Evolutionary conservation across 2,329 filamentous ascomycete species (phyloP).

Genomic region (Rachicladosporium sp.): DNA sequence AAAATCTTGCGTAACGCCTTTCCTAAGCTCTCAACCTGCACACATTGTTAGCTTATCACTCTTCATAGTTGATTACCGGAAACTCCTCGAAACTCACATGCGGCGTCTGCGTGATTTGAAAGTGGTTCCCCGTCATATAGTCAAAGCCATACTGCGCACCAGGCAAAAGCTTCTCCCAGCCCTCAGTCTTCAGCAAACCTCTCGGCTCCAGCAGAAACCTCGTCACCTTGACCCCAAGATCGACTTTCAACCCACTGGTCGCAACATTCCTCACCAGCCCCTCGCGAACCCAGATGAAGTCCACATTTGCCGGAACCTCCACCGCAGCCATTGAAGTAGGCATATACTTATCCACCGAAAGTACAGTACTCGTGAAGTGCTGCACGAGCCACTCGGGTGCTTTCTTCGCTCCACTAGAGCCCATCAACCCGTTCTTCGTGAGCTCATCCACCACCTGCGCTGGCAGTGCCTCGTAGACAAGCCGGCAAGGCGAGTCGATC

Average conservation of each 20-base stretch:
- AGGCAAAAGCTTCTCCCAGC: conserved; percentile 19
- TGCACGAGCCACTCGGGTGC: conserved; percentile 60
- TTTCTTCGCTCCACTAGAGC: conserved; percentile 45
- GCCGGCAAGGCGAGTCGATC: conserved; percentile 41
- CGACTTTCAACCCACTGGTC: conserved; percentile 17
- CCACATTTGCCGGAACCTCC: conserved; percentile 15
- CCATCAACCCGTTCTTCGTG: conserved; percentile 57
- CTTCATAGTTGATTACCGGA: too few relatives aligned
- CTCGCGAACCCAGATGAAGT: conserved; percentile 21
- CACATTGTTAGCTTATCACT: background rate
- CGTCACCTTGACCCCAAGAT: conserved; percentile 19
- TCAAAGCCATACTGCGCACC: conserved; percentile 16
- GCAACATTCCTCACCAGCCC: conserved; percentile 18
- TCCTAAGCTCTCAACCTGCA: conserved; percentile 11
- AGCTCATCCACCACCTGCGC: conserved; percentile 57
- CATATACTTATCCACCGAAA: conserved; percentile 37
- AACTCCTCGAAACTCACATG: conserved; percentile 20
- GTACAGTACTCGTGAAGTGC: conserved; percentile 62
- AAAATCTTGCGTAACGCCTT: conserved; percentile 3
- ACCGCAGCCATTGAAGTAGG: conserved; percentile 12
- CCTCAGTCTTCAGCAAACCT: conserved; percentile 15
- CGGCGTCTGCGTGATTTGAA: conserved; percentile 20
- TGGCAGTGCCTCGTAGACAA: conserved; percentile 38
- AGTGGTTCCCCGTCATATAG: conserved; percentile 23
- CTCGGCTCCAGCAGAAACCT: conserved; percentile 20